phyloP scores from a whole-genome alignment of 1,139 yeast genomes.

The Oligophagozyma castellii region DNA sequence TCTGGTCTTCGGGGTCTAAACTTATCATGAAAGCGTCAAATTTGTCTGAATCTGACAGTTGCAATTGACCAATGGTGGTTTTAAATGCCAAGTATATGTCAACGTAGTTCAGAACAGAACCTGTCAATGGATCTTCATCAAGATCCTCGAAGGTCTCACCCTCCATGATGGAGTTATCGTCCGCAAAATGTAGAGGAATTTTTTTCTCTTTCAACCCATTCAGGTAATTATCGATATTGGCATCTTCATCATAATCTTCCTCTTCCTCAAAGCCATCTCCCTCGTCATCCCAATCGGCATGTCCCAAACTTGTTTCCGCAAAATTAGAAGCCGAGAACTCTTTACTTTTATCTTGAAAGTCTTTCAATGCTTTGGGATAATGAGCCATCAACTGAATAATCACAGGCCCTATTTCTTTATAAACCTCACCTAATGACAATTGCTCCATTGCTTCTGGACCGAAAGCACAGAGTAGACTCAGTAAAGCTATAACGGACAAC shows the following conservation, averaged over 20 bases:
- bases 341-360: constrained; percentile 49
- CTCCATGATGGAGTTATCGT: constrained; percentile 23
- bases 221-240: constrained; percentile 21
- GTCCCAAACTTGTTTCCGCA: constrained; percentile 13
- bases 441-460: constrained; percentile 19
- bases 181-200: constrained; percentile 27
- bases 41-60: constrained; percentile 25
- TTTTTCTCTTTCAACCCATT: constrained; percentile 34
- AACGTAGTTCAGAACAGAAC: constrained; percentile 62
- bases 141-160: constrained; percentile 39
- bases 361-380: constrained; percentile 58
- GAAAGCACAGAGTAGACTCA: constrained; percentile 33
- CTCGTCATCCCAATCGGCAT: constrained; percentile 22
- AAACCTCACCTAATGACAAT: constrained; percentile 17
- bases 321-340: constrained; percentile 32
- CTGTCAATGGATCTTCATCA: constrained; percentile 69
- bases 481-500: constrained; percentile 52
- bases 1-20: constrained; percentile 26
- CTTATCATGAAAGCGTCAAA: constrained; percentile 24
- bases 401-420: constrained; percentile 31
- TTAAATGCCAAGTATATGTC: constrained; percentile 47
- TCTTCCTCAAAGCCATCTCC: constrained; percentile 33
- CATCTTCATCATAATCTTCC: constrained; percentile 31
- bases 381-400: constrained; percentile 38
- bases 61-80: constrained; percentile 22